Percentiles rank a stretch among this genome's conserved stretches.
Evolutionary conservation across 441 rosid species (phyloP).

Genomic region (Viola pubescens): DNA sequence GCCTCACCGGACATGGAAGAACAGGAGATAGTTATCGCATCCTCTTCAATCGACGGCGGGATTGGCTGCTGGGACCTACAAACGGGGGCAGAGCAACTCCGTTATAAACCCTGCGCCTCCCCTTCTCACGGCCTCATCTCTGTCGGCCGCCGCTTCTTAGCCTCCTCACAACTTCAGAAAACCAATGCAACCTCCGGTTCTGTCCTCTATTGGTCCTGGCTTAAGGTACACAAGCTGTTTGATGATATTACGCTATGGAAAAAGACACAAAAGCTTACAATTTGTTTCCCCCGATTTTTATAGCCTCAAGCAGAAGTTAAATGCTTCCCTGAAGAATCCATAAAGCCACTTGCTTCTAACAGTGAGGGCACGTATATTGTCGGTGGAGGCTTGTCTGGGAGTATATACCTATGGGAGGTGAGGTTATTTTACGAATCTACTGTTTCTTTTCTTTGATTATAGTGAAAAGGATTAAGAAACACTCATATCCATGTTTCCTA

Average conservation of each 20-base stretch:
- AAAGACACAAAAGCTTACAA: background rate
- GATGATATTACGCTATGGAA: slow-evolving; percentile 5
- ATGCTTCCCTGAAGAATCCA: slow-evolving; percentile 74
- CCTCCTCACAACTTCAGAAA: slow-evolving; percentile 64
- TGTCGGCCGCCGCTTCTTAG: slow-evolving; percentile 56
- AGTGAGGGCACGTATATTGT: slow-evolving; percentile 64
- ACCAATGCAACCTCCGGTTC: slow-evolving; percentile 51
- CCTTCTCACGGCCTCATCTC: slow-evolving; percentile 57
- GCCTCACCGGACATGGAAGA: slow-evolving; percentile 26
- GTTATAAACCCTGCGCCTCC: slow-evolving; percentile 61
- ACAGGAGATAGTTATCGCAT: slow-evolving; percentile 33
- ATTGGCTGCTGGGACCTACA: slow-evolving; percentile 74
- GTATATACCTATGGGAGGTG: slow-evolving; percentile 83
- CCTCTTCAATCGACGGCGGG: slow-evolving; percentile 62
- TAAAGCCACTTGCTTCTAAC: slow-evolving; percentile 52
- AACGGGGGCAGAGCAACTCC: slow-evolving; percentile 58
- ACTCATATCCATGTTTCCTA: background rate
- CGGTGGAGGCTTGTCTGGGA: slow-evolving; percentile 73
- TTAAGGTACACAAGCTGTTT: slow-evolving; percentile 38
- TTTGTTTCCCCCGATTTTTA: background rate
- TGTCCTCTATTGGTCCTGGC: slow-evolving; percentile 74
- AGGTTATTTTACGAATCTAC: background rate
- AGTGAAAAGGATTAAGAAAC: background rate
- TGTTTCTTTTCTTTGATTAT: slow-evolving; percentile 1
- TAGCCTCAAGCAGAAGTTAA: slow-evolving; percentile 75